phyloP scores from a whole-genome alignment of 164 flowering plant genomes.

The Hamamelis virginiana region DNA sequence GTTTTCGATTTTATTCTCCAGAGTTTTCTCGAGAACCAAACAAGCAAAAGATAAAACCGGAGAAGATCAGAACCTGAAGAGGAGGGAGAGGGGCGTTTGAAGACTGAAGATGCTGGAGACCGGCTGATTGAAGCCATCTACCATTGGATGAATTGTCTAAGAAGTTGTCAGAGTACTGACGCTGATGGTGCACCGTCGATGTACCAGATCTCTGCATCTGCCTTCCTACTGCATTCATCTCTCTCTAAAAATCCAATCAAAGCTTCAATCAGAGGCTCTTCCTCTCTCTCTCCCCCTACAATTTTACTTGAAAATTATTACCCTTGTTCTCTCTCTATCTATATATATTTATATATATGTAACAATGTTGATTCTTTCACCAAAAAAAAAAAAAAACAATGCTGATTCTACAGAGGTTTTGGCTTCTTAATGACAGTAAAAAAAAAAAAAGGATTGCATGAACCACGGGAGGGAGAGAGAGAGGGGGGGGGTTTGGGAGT shows the following conservation, averaged over 20 bases:
- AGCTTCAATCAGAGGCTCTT: not conserved
- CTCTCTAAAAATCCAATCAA: not conserved
- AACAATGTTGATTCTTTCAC: too few relatives aligned
- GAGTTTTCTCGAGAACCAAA: not conserved
- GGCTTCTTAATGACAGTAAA: too few relatives aligned
- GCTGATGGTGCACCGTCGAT: constrained; percentile 64
- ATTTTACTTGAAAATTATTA: not conserved
- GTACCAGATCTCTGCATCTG: constrained; percentile 64
- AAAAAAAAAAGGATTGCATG: too few relatives aligned
- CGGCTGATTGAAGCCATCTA: constrained; percentile 69
- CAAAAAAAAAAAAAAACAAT: too few relatives aligned
- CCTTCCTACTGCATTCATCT: constrained; percentile 56
- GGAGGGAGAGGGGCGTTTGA: constrained; percentile 30
- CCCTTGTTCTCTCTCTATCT: not conserved
- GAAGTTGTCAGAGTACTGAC: constrained; percentile 79
- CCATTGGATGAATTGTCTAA: constrained; percentile 53
- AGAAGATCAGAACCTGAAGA: constrained; percentile 32
- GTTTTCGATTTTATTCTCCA: too few relatives aligned
- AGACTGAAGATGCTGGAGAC: constrained; percentile 58
- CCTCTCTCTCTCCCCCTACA: not conserved
- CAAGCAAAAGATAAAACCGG: not conserved
- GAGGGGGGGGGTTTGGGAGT: too few relatives aligned
- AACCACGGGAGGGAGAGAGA: too few relatives aligned
- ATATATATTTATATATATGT: not conserved
- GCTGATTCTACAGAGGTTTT: too few relatives aligned